Evolutionary conservation across 257 asterid genomes (phyloP).

Genomic region (Solanum peruvianum): DNA sequence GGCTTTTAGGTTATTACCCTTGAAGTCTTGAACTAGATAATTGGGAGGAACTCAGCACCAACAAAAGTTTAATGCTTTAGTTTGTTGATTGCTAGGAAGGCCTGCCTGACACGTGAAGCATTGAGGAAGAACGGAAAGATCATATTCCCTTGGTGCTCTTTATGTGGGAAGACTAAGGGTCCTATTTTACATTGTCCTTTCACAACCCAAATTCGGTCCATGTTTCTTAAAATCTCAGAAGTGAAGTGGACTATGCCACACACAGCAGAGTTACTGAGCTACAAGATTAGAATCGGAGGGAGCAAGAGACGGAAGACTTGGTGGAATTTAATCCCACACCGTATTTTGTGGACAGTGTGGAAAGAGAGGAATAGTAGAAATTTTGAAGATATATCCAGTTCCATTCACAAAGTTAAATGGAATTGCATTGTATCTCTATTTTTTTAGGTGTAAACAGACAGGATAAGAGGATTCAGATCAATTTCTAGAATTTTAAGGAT

Average conservation of each 20-base stretch:
- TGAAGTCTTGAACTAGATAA: too few species aligned
- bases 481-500: neutral
- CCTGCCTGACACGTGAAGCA: neutral
- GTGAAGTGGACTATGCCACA: neutral
- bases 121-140: neutral
- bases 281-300: neutral
- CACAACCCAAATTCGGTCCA: neutral
- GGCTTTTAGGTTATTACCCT: too few species aligned
- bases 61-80: neutral
- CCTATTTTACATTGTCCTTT: neutral
- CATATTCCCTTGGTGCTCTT: neutral
- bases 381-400: neutral
- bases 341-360: neutral
- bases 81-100: neutral
- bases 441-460: neutral
- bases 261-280: neutral
- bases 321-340: neutral
- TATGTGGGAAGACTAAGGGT: neutral
- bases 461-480: neutral
- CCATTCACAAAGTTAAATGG: neutral
- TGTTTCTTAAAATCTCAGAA: neutral
- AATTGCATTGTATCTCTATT: neutral
- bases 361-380: neutral
- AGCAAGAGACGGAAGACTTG: neutral
- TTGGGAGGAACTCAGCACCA: too few species aligned